These are phyloP conservation scores for Agastache rugosa DNA, from an alignment of 257 asterid species.

Conservation along the genomic window DNA sequence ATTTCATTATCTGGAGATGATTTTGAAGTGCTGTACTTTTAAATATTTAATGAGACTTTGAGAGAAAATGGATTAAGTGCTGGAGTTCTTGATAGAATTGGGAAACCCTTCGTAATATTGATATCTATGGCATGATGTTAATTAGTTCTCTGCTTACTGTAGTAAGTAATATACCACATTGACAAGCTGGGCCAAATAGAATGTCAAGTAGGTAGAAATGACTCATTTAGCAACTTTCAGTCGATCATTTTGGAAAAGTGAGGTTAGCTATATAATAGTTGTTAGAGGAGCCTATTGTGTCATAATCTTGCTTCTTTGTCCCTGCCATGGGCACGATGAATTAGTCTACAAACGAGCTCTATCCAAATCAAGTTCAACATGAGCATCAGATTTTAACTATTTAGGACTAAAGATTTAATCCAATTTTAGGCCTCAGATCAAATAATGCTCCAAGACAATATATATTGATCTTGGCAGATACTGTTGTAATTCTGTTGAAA, in stretches of 20 bases:
- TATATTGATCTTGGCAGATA: not conserved
- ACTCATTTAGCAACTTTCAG: not conserved
- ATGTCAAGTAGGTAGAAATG: not conserved
- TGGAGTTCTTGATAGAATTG: not conserved
- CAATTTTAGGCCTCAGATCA: not conserved
- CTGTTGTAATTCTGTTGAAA: not conserved
- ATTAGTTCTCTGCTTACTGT: not conserved
- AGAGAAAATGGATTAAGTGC: not conserved
- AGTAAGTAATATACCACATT: not conserved
- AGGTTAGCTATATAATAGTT: not conserved
- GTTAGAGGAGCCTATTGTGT: not conserved
- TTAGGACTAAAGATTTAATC: not conserved
- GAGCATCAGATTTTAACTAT: not conserved
- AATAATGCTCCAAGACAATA: not conserved
- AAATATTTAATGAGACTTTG: not conserved
- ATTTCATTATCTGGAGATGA: not conserved
- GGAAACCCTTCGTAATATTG: not conserved
- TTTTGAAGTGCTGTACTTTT: constrained; percentile 1
- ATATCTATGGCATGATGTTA: not conserved
- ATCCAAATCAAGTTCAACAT: not conserved
- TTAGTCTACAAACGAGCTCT: not conserved
- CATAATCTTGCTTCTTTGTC: not conserved
- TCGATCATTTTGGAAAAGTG: not conserved
- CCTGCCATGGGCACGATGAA: not conserved
- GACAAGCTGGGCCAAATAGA: not conserved